phyloP scores from a whole-genome alignment of 129 eudicot species.

The Logfia minima region DNA sequence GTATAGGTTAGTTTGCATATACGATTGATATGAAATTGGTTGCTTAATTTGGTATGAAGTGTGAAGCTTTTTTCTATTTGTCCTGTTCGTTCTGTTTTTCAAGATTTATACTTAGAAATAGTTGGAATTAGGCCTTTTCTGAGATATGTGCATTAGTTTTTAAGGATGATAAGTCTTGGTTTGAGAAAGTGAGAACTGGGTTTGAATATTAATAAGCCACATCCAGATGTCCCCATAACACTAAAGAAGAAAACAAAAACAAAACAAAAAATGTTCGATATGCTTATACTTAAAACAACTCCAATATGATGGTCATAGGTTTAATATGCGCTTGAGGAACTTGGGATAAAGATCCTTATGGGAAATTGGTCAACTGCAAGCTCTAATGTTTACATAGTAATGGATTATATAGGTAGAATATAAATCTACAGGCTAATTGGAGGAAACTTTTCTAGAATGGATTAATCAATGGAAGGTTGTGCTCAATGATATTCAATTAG shows the following conservation, averaged over 20 bases:
- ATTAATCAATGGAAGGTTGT: neutral
- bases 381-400: neutral
- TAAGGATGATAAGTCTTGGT: neutral
- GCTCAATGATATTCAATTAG: neutral
- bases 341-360: neutral
- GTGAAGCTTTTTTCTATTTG: neutral
- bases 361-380: constrained; percentile 1
- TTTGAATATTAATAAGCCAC: neutral
- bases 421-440: neutral
- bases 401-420: neutral
- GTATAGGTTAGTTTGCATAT: neutral
- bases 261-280: too few species aligned
- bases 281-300: too few species aligned
- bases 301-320: neutral
- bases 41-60: neutral
- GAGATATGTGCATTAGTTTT: neutral
- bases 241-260: neutral
- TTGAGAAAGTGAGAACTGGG: neutral
- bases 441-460: neutral
- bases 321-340: neutral
- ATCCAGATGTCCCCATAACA: neutral
- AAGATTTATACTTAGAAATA: neutral
- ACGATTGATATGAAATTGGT: neutral
- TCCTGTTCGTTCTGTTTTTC: neutral
- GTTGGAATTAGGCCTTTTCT: neutral